Base-by-base conservation (phyloP, 2,329 filamentous ascomycete species). In the Macroventuria anomochaeta region DNA sequence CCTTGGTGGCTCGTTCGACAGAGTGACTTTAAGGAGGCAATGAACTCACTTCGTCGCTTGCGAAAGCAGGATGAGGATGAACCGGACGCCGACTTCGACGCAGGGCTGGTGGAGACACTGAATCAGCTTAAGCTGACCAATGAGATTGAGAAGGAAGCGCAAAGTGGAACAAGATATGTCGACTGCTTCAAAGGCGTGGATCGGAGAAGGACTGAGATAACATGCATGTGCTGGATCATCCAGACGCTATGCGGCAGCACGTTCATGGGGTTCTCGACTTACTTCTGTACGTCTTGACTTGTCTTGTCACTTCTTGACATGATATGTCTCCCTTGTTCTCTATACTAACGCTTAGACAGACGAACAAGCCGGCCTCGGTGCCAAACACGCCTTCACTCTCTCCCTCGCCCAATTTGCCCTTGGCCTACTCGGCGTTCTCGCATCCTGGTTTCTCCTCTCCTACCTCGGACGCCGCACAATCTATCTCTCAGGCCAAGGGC, bases 151-250 rank as follows among this genome's bases (percentile, higher is more conserved):
- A 81, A 89, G 66, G 76, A 83, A 72, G 87, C 90, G 21, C 50
- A 57, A 38, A 77, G 78, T 7, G 90, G 90, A 23, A 84, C 88
- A 3, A 85, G 82, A 43, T 96, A 93, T 73, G 74, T 83, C 63
- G 90, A 96, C 70, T 96, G 90, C 76, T 95, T 96, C 81, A 87
- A 82, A 71, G 90, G 90, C 6, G 82, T 83, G 7, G 86, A 96
- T 67, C 79, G 86, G 42, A 86, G 91, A 46, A 85, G 91, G n/a
- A 96, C 91, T 1, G 90, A 89, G 67, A 86, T 87, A 57, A 79
- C 83, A 15, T 83, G 81, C 61, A 73, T 77, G 70, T 68, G 67
- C 13, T 80, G 75, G 74, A 71, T 73, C 1, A 75, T 75, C 20
- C 77, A 80, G 48, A 75, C 72, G 26, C 68, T 67, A 4, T 64